Conservation (phyloP, 73 alveolate genomes). For the Loxodes magnus region DNA sequence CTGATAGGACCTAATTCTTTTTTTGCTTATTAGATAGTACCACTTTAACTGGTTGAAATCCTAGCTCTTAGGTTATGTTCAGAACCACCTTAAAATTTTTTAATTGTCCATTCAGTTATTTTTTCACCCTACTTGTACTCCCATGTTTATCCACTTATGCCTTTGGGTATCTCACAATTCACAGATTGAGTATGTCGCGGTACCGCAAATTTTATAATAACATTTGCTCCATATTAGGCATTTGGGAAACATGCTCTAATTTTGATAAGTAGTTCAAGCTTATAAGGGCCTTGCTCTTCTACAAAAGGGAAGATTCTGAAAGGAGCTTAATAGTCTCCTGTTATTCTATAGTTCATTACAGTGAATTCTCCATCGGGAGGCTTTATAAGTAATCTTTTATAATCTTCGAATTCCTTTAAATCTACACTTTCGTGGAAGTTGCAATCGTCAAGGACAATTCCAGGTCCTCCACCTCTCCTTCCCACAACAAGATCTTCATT, state of each 20-base stretch:
- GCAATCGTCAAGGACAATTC: conserved; percentile 87
- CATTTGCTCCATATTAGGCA: conserved; percentile 45
- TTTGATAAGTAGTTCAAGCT: conserved; percentile 80
- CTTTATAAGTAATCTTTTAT: conserved; percentile 70
- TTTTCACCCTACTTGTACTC: conserved; percentile 49
- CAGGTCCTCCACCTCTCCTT: conserved; percentile 39
- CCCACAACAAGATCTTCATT: conserved; percentile 17
- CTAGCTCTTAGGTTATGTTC: conserved; percentile 53
- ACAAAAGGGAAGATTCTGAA: conserved; percentile 65
- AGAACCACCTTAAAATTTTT: conserved; percentile 58
- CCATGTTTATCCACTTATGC: conserved; percentile 24
- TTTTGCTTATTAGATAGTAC: conserved; percentile 13
- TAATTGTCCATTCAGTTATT: conserved; percentile 49
- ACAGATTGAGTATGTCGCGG: conserved; percentile 52
- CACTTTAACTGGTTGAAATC: conserved; percentile 23
- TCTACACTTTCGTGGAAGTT: conserved; percentile 97
- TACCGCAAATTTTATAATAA: conserved; percentile 45
- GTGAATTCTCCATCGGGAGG: conserved; percentile 99
- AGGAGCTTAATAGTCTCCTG: conserved; percentile 94
- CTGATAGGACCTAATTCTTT: conserved; percentile 81
- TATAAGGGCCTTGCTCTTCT: conserved; percentile 53
- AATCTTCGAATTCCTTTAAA: conserved; percentile 75
- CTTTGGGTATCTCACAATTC: conserved; percentile 45
- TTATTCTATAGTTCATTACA: conserved; percentile 95
- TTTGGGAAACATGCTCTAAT: conserved; percentile 51